These are phyloP conservation scores for Pelargonium cotyledonis DNA, from an alignment of 441 rosid species.

Conservation along the genomic window DNA sequence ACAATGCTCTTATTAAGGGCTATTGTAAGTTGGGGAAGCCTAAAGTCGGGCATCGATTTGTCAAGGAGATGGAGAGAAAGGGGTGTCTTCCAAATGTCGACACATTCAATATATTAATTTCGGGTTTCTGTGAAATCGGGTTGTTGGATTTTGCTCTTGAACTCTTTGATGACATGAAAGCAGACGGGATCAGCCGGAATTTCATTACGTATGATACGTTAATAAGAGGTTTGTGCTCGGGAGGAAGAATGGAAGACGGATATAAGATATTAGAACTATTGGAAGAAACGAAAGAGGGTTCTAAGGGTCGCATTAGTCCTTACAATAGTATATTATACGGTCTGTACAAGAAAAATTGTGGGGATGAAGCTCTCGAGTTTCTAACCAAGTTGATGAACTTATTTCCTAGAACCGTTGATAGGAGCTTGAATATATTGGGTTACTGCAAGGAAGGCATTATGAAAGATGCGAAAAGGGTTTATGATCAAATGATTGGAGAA, in stretches of 20 bases:
- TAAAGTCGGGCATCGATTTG: slow-evolving; percentile 46
- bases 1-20: slow-evolving; percentile 65
- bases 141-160: slow-evolving; percentile 65
- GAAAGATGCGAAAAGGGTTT: slow-evolving; percentile 43
- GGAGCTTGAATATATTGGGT: slow-evolving; percentile 48
- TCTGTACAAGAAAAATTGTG: slow-evolving; percentile 43
- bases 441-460: slow-evolving; percentile 47
- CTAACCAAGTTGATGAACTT: slow-evolving; percentile 50
- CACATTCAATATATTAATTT: slow-evolving; percentile 56
- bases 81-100: slow-evolving; percentile 73
- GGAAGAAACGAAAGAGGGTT: slow-evolving; percentile 51
- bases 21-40: slow-evolving; percentile 54
- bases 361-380: slow-evolving; percentile 58
- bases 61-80: slow-evolving; percentile 71
- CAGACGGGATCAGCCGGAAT: slow-evolving; percentile 62
- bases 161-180: slow-evolving; percentile 67
- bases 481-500: slow-evolving; percentile 44
- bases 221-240: slow-evolving; percentile 47
- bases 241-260: slow-evolving; percentile 53
- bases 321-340: slow-evolving; percentile 69
- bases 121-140: slow-evolving; percentile 48
- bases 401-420: slow-evolving; percentile 62
- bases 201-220: slow-evolving; percentile 48
- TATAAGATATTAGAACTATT: slow-evolving; percentile 63
- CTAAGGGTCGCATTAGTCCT: slow-evolving; percentile 38